Conservation (phyloP, 2,329 filamentous ascomycete genomes). For the Talaromyces atroroseus region DNA sequence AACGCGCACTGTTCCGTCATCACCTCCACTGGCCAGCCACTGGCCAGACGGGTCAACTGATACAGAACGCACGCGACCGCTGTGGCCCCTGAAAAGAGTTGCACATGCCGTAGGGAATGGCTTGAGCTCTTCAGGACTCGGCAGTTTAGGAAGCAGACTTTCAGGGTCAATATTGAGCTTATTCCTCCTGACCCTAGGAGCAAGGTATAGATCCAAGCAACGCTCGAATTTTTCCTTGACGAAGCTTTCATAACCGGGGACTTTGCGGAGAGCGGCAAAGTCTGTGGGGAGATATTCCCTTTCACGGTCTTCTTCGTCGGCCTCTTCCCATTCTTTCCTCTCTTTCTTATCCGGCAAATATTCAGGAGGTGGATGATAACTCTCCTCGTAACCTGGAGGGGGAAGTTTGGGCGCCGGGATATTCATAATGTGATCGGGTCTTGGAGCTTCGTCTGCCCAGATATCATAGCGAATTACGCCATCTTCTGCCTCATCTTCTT, state of each 20-base stretch:
- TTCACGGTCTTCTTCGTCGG: constrained; percentile 84
- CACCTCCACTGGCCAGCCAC: constrained; percentile 85
- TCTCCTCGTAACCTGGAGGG: constrained; percentile 89
- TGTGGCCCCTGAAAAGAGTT: constrained; percentile 80
- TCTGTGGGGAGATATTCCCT: constrained; percentile 81
- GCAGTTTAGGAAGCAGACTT: constrained; percentile 85
- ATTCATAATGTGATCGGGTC: constrained; percentile 84
- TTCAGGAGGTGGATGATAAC: constrained; percentile 92
- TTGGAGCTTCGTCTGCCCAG: constrained; percentile 86
- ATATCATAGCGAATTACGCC: constrained; percentile 76
- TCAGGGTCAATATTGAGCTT: constrained; percentile 95
- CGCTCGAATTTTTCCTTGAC: constrained; percentile 96
- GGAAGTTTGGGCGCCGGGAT: constrained; percentile 89
- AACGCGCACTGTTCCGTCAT: constrained; percentile 85
- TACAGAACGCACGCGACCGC: constrained; percentile 78
- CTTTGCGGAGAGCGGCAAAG: constrained; percentile 78
- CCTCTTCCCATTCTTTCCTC: constrained; percentile 74
- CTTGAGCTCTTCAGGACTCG: constrained; percentile 85
- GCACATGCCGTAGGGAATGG: constrained; percentile 91
- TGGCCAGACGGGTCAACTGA: constrained; percentile 79
- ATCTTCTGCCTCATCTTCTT: constrained; percentile 63
- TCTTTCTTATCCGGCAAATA: constrained; percentile 86
- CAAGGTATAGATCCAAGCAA: constrained; percentile 90
- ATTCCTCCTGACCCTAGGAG: constrained; percentile 84
- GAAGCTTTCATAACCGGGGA: constrained; percentile 83